Evolutionary conservation across 768 basidiomycete genomes (phyloP), one percentile per base, ranked within the genome.

Genomic region (Suillus occidentalis): DNA sequence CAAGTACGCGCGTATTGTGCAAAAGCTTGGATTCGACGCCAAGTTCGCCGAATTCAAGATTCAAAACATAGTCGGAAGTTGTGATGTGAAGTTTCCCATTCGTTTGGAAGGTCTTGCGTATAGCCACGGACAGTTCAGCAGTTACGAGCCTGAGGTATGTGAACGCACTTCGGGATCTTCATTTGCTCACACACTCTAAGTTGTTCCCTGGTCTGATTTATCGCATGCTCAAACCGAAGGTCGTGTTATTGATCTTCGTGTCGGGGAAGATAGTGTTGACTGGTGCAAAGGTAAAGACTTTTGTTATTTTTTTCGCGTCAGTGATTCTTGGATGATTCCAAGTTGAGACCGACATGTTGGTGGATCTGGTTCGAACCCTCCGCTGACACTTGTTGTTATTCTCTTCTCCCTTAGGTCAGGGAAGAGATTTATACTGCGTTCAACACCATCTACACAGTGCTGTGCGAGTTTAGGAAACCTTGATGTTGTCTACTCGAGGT

Each of bases 11-110:
- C 90, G 97, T 61, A 99, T 99, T 74, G 95, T 99, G 47, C 97
- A 99, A 83, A 99, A 99, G 79, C 89, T 99, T 61, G 97, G 97
- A 36, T 99, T 99, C 79, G 97, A 99, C 68, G 96, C 97, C 72
- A 98, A 98, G 81, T 99, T 99, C 78, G 94, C 94, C 47, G 97
- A 99, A 78, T 99, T 99, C 84, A 99, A 99, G 82, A 99, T 99
- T 60, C 97, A 99, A 84, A 99, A 99, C 78, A 99, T 99, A 57
- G 97, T 99, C 40, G 97, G 96, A 55, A 91, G 89, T 74, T 98
- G 97, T 78, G 97, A 99, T 75, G 97, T 98, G 74, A 97, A 96
- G 81, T 99, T 99, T 82, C 97, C 97, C 66, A 99, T 99, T 74
- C 88, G 97, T 67, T 81, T 99, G 73, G 97, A 99, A 81, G 97